Evolutionary conservation across 23 red algal genomes (phyloP).

Genomic region (Pyropia yezoensis): DNA sequence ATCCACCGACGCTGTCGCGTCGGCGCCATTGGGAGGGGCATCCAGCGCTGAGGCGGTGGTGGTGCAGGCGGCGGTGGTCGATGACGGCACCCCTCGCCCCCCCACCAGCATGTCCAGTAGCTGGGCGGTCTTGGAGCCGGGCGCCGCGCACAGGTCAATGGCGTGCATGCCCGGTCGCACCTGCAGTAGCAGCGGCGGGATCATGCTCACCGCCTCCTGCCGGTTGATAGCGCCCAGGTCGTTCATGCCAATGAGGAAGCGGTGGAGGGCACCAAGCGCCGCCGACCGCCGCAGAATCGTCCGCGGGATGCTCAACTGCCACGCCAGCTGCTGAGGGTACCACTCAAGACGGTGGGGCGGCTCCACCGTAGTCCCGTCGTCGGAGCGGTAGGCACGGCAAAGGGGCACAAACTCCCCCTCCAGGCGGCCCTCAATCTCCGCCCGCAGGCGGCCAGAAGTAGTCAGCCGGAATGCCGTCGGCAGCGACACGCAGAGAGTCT

Average conservation of each 20-base stretch:
- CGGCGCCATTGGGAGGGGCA: not conserved
- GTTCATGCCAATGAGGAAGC: slow-evolving; percentile 78
- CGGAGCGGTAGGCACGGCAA: not conserved
- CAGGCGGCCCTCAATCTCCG: slow-evolving; percentile 12
- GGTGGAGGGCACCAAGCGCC: slow-evolving; percentile 55
- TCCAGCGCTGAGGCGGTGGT: no score
- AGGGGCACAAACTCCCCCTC: slow-evolving; percentile 6
- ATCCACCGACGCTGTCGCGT: not conserved
- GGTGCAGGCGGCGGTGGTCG: not conserved
- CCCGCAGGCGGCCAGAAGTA: slow-evolving; percentile 6
- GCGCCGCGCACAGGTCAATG: slow-evolving; percentile 91
- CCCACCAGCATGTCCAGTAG: slow-evolving; percentile 50
- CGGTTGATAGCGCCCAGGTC: slow-evolving; percentile 73
- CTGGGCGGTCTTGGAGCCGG: slow-evolving; percentile 93
- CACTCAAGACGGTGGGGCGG: slow-evolving; percentile 30
- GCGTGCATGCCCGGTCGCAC: slow-evolving; percentile 57
- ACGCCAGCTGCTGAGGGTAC: slow-evolving; percentile 87
- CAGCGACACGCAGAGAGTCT: slow-evolving; percentile 26
- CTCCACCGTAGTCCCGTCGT: slow-evolving; percentile 3
- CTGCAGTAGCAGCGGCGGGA: slow-evolving; percentile 77
- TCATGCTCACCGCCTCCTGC: slow-evolving; percentile 96
- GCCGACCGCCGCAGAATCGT: slow-evolving; percentile 55
- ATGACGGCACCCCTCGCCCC: not conserved
- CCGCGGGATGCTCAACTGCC: slow-evolving; percentile 68
- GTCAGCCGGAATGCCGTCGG: slow-evolving; percentile 59